phyloP scores from a whole-genome alignment of 441 rosid species.

The Omphalea diandra region DNA sequence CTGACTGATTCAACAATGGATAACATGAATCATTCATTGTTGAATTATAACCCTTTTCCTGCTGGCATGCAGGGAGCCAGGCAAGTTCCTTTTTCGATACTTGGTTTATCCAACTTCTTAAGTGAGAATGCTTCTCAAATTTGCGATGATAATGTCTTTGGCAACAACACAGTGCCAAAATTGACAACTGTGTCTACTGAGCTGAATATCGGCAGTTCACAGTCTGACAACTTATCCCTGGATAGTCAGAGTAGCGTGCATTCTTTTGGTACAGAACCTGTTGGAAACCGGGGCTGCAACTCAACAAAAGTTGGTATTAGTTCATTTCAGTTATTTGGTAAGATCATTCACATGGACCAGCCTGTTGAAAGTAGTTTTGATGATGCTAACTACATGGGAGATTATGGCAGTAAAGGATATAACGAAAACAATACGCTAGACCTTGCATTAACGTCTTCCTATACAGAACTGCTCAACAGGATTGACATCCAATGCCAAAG shows the following conservation, averaged over 20 bases:
- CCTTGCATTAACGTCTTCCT: conserved; percentile 51
- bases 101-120: conserved; percentile 40
- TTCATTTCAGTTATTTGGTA: conserved; percentile 79
- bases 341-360: conserved; percentile 58
- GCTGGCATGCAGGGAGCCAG: conserved; percentile 99
- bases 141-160: conserved; percentile 34
- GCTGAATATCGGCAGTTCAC: conserved; percentile 65
- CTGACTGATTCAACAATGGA: conserved; percentile 48
- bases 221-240: conserved; percentile 66
- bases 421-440: conserved; percentile 39
- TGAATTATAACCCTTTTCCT: conserved; percentile 63
- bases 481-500: conserved; percentile 41
- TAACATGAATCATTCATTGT: conserved; percentile 40
- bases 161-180: conserved; percentile 42
- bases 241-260: conserved; percentile 63
- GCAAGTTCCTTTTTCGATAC: conserved; percentile 59
- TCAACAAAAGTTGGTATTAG: conserved; percentile 38
- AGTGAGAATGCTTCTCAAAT: conserved; percentile 44
- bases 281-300: conserved; percentile 42
- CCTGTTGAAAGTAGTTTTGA: conserved; percentile 49
- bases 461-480: conserved; percentile 42
- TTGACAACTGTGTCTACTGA: conserved; percentile 48
- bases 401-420: conserved; percentile 50
- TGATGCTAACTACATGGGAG: conserved; percentile 42
- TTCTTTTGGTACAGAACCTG: conserved; percentile 51